phyloP scores from a whole-genome alignment of 2,329 filamentous ascomycete species.

The Phialophora tarda region DNA sequence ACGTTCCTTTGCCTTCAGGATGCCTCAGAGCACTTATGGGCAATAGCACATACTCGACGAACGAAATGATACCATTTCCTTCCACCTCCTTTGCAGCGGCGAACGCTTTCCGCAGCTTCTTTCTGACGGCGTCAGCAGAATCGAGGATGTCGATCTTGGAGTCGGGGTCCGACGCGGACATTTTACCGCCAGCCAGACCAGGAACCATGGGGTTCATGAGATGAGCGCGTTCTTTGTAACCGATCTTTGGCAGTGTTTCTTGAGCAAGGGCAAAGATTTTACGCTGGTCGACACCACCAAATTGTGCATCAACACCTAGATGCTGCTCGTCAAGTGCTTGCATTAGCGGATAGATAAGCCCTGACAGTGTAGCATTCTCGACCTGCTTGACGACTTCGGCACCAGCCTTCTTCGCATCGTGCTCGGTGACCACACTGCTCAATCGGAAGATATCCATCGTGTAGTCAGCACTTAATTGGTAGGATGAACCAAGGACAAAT shows the following conservation, averaged over 20 bases:
- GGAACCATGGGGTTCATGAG: constrained; percentile 89
- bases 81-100: constrained; percentile 77
- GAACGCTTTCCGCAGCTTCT: constrained; percentile 85
- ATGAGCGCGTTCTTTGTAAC: constrained; percentile 77
- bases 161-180: constrained; percentile 66
- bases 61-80: constrained; percentile 83
- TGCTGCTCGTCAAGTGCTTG: constrained; percentile 92
- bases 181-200: constrained; percentile 78
- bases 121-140: constrained; percentile 71
- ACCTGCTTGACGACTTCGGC: constrained; percentile 95
- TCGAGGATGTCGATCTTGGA: constrained; percentile 96
- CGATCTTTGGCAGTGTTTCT: constrained; percentile 82
- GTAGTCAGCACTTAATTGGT: constrained; percentile 73
- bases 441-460: constrained; percentile 88
- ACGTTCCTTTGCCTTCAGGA: constrained; percentile 59
- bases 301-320: constrained; percentile 84
- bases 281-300: constrained; percentile 82
- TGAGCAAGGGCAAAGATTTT: constrained; percentile 88
- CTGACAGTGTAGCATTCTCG: constrained; percentile 73
- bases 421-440: constrained; percentile 70
- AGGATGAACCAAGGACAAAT: constrained; percentile 83
- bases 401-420: constrained; percentile 87
- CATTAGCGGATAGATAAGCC: constrained; percentile 82
- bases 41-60: constrained; percentile 85
- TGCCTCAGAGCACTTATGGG: constrained; percentile 70